A percentile compares a stretch with the other conserved stretches of the same genome.
These are phyloP conservation scores for Euphorbia pulcherrima DNA, from an alignment of 345 rosid genomes.

Conservation along the genomic window DNA sequence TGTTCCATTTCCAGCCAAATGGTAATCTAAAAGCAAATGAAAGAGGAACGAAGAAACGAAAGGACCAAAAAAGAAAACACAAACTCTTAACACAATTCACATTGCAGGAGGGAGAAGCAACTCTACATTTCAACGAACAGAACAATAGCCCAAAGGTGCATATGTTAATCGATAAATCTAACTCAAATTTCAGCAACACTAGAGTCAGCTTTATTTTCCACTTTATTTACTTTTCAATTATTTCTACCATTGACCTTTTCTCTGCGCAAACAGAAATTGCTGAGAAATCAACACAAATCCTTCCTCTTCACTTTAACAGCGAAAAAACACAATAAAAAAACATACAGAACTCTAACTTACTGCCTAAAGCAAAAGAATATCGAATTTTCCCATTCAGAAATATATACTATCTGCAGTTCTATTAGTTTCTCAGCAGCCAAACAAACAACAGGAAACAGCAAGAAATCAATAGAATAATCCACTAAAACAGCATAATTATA, in stretches of 20 bases:
- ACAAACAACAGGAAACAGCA: not conserved
- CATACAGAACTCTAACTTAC: slow-evolving; percentile 3
- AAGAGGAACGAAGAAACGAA: not conserved
- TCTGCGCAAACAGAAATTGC: not conserved
- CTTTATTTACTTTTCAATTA: not conserved
- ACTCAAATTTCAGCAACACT: not conserved
- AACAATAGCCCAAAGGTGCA: not conserved
- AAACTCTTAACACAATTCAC: not conserved
- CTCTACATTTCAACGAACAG: not conserved
- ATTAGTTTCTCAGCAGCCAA: slow-evolving; percentile 21
- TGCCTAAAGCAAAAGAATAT: not conserved
- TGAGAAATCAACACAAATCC: not conserved
- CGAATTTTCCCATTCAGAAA: not conserved
- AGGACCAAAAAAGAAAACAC: not conserved
- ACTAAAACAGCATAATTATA: not conserved
- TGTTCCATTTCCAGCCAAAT: not conserved
- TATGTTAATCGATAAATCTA: not conserved
- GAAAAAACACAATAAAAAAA: too few species aligned
- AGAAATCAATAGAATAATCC: not conserved
- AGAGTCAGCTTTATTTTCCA: not conserved
- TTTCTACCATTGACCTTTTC: not conserved
- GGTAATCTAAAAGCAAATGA: not conserved
- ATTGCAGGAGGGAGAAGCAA: not conserved
- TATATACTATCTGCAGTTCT: not conserved
- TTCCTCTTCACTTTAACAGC: not conserved